A percentile compares a stretch with the other conserved stretches of the same genome.
These are phyloP conservation scores for Plasmodium cynomolgi DNA, from an alignment of 169 alveolate genomes.

Conservation along the genomic window DNA sequence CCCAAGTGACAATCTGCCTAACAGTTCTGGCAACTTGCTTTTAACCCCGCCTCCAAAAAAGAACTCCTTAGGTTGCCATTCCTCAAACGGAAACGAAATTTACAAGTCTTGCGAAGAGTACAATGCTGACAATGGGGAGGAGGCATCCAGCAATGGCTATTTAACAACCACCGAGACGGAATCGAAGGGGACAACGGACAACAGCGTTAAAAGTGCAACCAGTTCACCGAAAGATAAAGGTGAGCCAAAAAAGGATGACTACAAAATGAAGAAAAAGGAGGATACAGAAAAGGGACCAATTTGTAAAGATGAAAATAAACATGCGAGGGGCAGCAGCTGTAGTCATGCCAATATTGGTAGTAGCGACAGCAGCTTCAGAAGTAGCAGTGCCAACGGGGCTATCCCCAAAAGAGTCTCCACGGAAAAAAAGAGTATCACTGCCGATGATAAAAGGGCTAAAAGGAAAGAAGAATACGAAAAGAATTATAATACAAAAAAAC, in stretches of 20 bases:
- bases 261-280: neutral
- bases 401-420: neutral
- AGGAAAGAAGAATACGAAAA: neutral
- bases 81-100: constrained; percentile 66
- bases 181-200: constrained; percentile 64
- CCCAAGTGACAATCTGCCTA: neutral
- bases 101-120: constrained; percentile 64
- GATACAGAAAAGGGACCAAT: neutral
- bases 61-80: constrained; percentile 28
- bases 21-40: neutral
- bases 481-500: neutral
- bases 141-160: constrained; percentile 54
- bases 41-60: constrained; percentile 16
- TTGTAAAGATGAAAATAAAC: neutral
- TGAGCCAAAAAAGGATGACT: neutral
- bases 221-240: neutral
- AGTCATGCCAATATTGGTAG: constrained; percentile 1
- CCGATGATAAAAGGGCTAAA: neutral
- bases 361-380: neutral
- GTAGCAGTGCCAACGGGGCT: neutral
- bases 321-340: neutral
- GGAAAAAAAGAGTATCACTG: neutral
- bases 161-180: constrained; percentile 52
- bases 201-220: constrained; percentile 6
- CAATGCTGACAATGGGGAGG: constrained; percentile 19